Base-by-base conservation (phyloP, 805 yeast species). In the Kodamaea kaohsiungensis region DNA sequence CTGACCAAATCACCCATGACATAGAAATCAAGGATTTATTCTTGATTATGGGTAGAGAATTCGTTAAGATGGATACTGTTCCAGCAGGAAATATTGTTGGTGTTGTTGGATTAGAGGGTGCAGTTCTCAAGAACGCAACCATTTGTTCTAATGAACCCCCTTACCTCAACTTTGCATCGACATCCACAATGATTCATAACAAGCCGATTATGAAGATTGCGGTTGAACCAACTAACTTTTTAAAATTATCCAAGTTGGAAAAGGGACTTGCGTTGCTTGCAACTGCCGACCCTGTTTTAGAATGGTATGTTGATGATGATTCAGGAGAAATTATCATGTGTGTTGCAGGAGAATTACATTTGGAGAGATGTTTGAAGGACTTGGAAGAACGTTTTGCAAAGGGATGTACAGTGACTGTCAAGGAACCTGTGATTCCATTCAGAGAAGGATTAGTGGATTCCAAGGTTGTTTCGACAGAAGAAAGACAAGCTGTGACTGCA, bases 41-140 rank as follows among this genome's bases (percentile, higher is more conserved):
- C 63, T 72, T 95, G 53, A 76, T 95, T 52, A 95, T 95, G 98
- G 99, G 99, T 16, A 78, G 93, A 59, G 98, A 95, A 56, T 73
- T 93, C 37, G 84, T 91, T 1, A 79, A 92, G 2, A 76, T 95
- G 58, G 81, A 86, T 43, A 79, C 79, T 15, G 97, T 93, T 4
- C 97, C 97, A 1, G 93, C 98, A 0, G 99, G 99, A 33, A 91
- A 89, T 61, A 91, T 95, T 56, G 96, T 90, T 6, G 99, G 98
- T 49, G 87, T 95, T 49, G 93, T 91, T 38, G 98, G 99, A 0
- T 77, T 95, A 17, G 96, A 88, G 2, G 89, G 89, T 7, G 84
- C 84, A 51, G 80, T 95, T 33, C 69, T 93, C 60, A 95, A 95
- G 66, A 89, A 86, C 64, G 99, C 97, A 49, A 92, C 99, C 0